phyloP scores from a whole-genome alignment of 2,329 filamentous ascomycete genomes.

The Aureobasidium sp. region DNA sequence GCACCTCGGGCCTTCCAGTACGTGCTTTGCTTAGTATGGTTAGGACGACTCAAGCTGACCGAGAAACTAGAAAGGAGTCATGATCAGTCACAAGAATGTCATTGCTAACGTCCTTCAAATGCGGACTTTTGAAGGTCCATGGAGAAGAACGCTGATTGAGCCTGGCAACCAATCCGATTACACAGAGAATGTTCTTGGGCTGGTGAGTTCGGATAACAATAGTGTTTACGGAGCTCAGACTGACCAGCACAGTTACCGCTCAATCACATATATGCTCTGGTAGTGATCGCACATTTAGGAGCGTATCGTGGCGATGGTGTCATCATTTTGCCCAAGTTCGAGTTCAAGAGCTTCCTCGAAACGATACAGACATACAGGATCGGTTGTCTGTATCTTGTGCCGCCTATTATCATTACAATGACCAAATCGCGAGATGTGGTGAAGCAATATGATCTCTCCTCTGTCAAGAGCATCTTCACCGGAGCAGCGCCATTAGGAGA shows the following conservation, averaged over 20 bases:
- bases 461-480: conserved; percentile 59
- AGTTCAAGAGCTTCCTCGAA: conserved; percentile 57
- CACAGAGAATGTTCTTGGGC: conserved; percentile 53
- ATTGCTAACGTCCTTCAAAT: conserved; percentile 69
- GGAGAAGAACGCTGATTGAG: conserved; percentile 34
- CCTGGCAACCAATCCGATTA: conserved; percentile 37
- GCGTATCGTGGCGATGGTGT: conserved; percentile 67
- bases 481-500: conserved; percentile 72
- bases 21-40: conserved; percentile 21
- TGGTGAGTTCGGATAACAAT: conserved; percentile 29
- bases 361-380: conserved; percentile 65
- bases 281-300: conserved; percentile 60
- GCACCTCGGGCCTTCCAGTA: conserved; percentile 71
- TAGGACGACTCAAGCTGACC: conserved; percentile 4
- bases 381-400: conserved; percentile 60
- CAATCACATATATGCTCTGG: conserved; percentile 74
- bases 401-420: conserved; percentile 74
- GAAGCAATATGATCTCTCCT: conserved; percentile 64
- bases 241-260: conserved; percentile 49
- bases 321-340: conserved; percentile 69
- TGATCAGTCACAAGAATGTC: conserved; percentile 73
- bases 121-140: conserved; percentile 41
- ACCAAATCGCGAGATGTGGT: conserved; percentile 56
- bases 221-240: neutral
- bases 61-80: conserved; percentile 63